These are phyloP conservation scores for Aureobasidium musti DNA, from an alignment of 2,329 filamentous ascomycete genomes.

Conservation along the genomic window DNA sequence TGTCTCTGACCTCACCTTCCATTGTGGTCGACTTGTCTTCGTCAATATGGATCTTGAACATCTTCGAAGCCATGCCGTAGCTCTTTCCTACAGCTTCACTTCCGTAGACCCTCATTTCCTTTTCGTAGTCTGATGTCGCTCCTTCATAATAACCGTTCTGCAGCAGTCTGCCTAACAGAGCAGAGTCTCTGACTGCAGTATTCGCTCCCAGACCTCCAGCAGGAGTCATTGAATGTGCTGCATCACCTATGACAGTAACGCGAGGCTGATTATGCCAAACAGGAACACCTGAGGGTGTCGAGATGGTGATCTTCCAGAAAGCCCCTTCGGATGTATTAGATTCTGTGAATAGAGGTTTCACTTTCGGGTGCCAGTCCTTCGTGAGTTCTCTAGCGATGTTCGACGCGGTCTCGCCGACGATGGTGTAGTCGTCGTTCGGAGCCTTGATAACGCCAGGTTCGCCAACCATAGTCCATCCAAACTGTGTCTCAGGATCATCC, in stretches of 20 bases:
- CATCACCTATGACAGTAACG: slow-evolving; percentile 62
- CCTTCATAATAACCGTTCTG: slow-evolving; percentile 51
- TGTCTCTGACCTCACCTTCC: slow-evolving; percentile 19
- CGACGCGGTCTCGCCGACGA: slow-evolving; percentile 60
- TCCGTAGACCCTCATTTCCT: slow-evolving; percentile 53
- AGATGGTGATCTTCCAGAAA: slow-evolving; percentile 69
- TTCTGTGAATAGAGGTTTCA: slow-evolving; percentile 60
- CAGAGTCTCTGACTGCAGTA: slow-evolving; percentile 59
- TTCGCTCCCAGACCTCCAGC: slow-evolving; percentile 57
- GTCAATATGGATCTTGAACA: slow-evolving; percentile 54
- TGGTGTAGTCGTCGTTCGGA: slow-evolving; percentile 62
- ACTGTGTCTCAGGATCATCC: slow-evolving; percentile 58
- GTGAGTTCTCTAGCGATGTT: slow-evolving; percentile 59
- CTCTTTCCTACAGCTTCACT: slow-evolving; percentile 59
- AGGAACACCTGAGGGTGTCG: slow-evolving; percentile 60
- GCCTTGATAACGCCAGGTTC: slow-evolving; percentile 59
- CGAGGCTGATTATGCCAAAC: slow-evolving; percentile 61
- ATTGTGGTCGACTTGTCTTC: slow-evolving; percentile 39
- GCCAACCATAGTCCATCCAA: slow-evolving; percentile 66
- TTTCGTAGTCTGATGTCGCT: slow-evolving; percentile 45
- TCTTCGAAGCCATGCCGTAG: slow-evolving; percentile 51
- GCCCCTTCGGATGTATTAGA: slow-evolving; percentile 61
- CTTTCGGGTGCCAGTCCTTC: slow-evolving; percentile 57
- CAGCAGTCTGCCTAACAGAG: slow-evolving; percentile 56
- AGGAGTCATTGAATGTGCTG: slow-evolving; percentile 61